phyloP scores from a whole-genome alignment of 495 filamentous ascomycete genomes.

The Penicillium waksmanii region DNA sequence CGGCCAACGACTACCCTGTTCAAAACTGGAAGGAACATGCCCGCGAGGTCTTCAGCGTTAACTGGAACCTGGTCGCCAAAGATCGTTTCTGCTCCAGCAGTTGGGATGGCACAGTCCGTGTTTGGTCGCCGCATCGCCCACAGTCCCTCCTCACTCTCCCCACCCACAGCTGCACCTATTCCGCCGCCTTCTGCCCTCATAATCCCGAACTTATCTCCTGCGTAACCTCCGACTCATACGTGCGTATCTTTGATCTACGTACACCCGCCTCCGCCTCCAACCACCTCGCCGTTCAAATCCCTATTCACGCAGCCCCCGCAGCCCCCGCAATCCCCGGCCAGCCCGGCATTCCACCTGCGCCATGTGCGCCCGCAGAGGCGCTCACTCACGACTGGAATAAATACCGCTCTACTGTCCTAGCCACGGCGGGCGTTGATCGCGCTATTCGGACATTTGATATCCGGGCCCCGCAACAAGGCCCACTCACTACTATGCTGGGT shows the following conservation, averaged over 20 bases:
- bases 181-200: conserved; percentile 78
- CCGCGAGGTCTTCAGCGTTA: conserved; percentile 85
- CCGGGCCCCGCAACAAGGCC: conserved; percentile 69
- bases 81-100: conserved; percentile 83
- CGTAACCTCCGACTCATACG: conserved; percentile 81
- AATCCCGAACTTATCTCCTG: conserved; percentile 76
- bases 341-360: conserved; percentile 36
- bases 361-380: conserved; percentile 66
- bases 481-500: conserved; percentile 70
- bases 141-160: conserved; percentile 81
- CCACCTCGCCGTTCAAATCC: conserved; percentile 76
- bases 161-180: conserved; percentile 89
- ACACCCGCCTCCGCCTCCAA: conserved; percentile 80
- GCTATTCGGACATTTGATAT: conserved; percentile 88
- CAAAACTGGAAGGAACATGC: conserved; percentile 89
- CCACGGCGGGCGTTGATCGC: conserved; percentile 87
- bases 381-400: conserved; percentile 99
- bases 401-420: conserved; percentile 80
- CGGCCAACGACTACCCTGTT: conserved; percentile 76
- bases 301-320: conserved; percentile 68
- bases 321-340: conserved; percentile 40
- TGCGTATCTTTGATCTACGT: conserved; percentile 88
- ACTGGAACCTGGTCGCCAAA: conserved; percentile 92
- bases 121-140: conserved; percentile 79
- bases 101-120: conserved; percentile 93